Conservation (phyloP, 2,329 filamentous ascomycete species). For the Kalaharituber pfeilii region DNA sequence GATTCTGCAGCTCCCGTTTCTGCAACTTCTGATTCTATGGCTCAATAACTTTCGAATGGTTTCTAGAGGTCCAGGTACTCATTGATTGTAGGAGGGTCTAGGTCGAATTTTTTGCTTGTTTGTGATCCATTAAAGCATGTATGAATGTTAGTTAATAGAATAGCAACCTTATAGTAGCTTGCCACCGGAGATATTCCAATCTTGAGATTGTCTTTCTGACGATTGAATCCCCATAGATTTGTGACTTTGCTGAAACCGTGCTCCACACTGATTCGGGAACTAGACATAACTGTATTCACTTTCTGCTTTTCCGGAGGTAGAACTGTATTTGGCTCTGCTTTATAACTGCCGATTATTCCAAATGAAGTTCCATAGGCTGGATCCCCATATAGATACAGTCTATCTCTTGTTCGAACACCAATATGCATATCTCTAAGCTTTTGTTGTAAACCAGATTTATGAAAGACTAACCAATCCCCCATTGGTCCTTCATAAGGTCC, state of each 20-base stretch:
- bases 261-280: not conserved
- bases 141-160: not conserved
- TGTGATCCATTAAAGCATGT: not conserved
- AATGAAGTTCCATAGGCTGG: not conserved
- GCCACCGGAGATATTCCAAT: not conserved
- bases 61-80: no score
- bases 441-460: not conserved
- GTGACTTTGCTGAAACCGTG: not conserved
- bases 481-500: not conserved
- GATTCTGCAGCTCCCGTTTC: no score
- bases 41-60: no score
- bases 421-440: not conserved
- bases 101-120: not conserved
- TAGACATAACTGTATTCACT: not conserved
- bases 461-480: not conserved
- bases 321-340: not conserved
- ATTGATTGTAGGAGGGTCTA: no score
- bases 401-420: not conserved
- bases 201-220: not conserved
- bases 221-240: not conserved
- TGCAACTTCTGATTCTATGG: no score
- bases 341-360: not conserved
- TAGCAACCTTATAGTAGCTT: not conserved
- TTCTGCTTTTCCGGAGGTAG: not conserved
- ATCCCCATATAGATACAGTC: conserved; percentile 1